Evolutionary conservation across 805 yeast species (phyloP), one percentile per base, ranked within the genome.

Genomic region (Lipomyces chichibuensis): DNA sequence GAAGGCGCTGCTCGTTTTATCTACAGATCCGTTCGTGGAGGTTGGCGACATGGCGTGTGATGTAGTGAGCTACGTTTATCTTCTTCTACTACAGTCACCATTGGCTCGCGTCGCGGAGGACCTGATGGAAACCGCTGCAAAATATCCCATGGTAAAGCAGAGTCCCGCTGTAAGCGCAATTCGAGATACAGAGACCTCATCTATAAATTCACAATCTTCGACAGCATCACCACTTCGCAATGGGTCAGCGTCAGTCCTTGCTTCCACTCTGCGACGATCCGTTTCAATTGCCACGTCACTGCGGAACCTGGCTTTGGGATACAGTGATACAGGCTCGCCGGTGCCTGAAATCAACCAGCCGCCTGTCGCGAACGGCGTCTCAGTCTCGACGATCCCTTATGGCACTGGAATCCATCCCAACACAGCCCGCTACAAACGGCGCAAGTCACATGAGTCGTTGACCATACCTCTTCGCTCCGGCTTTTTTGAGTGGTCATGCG

Each of bases 1-100:
- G 97, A 90, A 92, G 71, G 87, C 94, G 0, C 76, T 94, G 43
- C 80, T 95, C 58, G 87, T 91, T 33, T 78, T 92, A 35, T 85
- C 96, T 0, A 92, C 89, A 70, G 99, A 95, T 77, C 97, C 98
- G 0, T 95, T 89, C 76, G 79, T 84, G 46, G 97, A 92, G 77
- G 92, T 93, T 6, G 86, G 85, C 65, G 84, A 84, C 59, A 81
- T 86, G 67, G 94, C 97, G 0, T 88, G 87, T 64, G 86, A 84
- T 35, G 84, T 92, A 14, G 88, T 92, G 23, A 98, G 92, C 76
- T 86, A 83, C 68, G 87, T 92, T 27, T 80, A 90, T 77, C 74
- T 85, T 59, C 84, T 85, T 65, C 78, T 94, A 62, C 84, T 86
- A 68, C 87, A 88, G 59, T 84, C 91, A 68, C 88, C 87, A 56